Evolutionary conservation across 257 asterid genomes (phyloP), one percentile per base, ranked within the genome.

Genomic region (Primulina eburnea): DNA sequence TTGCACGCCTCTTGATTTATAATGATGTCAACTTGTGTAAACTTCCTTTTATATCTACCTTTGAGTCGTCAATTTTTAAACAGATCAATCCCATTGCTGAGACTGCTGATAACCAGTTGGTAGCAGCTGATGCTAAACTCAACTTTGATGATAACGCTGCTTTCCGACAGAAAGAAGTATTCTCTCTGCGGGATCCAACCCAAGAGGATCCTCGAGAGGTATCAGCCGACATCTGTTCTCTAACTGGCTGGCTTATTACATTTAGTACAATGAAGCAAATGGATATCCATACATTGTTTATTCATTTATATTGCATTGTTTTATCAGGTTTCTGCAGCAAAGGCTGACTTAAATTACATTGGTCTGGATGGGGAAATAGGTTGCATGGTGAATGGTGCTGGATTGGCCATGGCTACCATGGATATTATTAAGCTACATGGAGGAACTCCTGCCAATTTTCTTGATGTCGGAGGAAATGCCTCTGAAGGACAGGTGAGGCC

Each of bases 311-410:
- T 30, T 26, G 12, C 11, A 2, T 59, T 72, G 8, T 58, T 60
- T 12, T 1, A 26, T 71, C 81, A 94, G 99, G 99, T 94, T 72
- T 85, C 92, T 79, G 99, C 99, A 64, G 95, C 99, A 34, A 84
- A 94, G 87, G 99, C 97, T 16, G 99, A 94, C 71, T 77, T 94
- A 80, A 94, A 94, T 79, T 94, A 94, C 86, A 94, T 94, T 72
- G 99, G 99, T 30, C 83, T 94, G 72, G 99, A 94, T 76, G 99
- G 99, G 73, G 99, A 94, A 85, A 94, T 94, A 53, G 99, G 99
- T 72, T 94, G 99, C 81, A 94, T 94, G 99, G 99, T 94, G 66
- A 94, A 94, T 80, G 99, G 99, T 76, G 99, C 99, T 82, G 99
- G 99, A 62, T 82, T 94, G 77, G 99, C 97, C 68, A 94, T 94